phyloP scores from a whole-genome alignment of 2,329 filamentous ascomycete genomes.

The Ceratocystis harringtonii region DNA sequence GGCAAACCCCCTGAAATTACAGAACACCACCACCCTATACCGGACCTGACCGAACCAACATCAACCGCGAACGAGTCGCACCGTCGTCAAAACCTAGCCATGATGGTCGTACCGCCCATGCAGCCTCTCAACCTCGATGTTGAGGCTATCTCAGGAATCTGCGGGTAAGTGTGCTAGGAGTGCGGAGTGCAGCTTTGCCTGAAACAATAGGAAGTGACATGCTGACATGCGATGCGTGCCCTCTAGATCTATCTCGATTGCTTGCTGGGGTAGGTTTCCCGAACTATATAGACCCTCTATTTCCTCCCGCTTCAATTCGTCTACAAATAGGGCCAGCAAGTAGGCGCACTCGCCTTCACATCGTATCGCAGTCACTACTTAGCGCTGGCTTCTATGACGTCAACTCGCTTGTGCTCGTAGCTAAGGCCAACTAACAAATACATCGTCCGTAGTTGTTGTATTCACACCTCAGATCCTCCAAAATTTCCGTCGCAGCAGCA shows the following conservation, averaged over 20 bases:
- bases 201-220: not conserved
- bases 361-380: not conserved
- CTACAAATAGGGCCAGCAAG: not conserved
- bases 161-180: slow-evolving; percentile 42
- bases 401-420: not conserved
- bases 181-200: not conserved
- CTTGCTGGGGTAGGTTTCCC: slow-evolving; percentile 52
- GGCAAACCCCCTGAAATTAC: not conserved
- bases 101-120: slow-evolving; percentile 30
- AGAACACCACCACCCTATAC: not conserved
- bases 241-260: slow-evolving; percentile 76
- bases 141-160: slow-evolving; percentile 83
- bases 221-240: slow-evolving; percentile 8
- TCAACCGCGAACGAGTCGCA: not conserved
- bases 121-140: slow-evolving; percentile 59
- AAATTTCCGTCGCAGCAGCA: slow-evolving; percentile 73
- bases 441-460: slow-evolving; percentile 51
- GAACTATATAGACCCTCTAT: too few species aligned
- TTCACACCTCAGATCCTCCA: slow-evolving; percentile 95
- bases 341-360: not conserved
- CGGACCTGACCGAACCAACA: not conserved
- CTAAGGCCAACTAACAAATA: not conserved
- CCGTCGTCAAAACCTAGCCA: not conserved
- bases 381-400: not conserved
- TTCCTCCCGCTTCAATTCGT: not conserved